Conservation (phyloP, 2,329 filamentous ascomycete genomes). For the Chrysosporium keratinophilum region DNA sequence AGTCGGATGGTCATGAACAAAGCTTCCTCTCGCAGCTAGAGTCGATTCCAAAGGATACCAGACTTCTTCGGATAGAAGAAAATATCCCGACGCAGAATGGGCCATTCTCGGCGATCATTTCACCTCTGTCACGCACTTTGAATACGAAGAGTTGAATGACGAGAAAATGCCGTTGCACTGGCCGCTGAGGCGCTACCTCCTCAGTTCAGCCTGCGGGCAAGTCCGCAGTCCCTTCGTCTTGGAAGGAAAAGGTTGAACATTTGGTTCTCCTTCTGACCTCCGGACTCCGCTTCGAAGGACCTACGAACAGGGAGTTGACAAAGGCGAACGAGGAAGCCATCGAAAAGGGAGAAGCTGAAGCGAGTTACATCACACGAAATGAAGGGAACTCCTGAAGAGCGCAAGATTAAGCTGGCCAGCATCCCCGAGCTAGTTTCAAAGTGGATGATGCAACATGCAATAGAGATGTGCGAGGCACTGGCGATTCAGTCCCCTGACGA, state of each 20-base stretch:
- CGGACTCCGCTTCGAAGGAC: slow-evolving; percentile 21
- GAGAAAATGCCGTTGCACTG: slow-evolving; percentile 21
- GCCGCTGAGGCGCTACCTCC: slow-evolving; percentile 18
- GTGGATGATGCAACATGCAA: slow-evolving; percentile 14
- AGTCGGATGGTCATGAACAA: not conserved
- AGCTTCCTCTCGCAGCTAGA: slow-evolving; percentile 15
- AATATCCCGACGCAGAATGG: slow-evolving; percentile 21
- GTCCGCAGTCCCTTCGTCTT: slow-evolving; percentile 17
- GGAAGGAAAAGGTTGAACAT: slow-evolving; percentile 19
- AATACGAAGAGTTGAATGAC: slow-evolving; percentile 22
- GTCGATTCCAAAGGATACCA: slow-evolving; percentile 15
- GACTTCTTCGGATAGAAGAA: slow-evolving; percentile 16
- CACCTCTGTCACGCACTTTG: slow-evolving; percentile 16
- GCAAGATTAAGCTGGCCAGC: slow-evolving; percentile 15
- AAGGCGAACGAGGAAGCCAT: slow-evolving; percentile 15
- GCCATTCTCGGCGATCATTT: slow-evolving; percentile 21
- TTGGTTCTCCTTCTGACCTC: slow-evolving; percentile 18
- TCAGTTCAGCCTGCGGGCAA: slow-evolving; percentile 16
- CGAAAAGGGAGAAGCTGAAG: slow-evolving; percentile 16
- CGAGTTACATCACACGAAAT: slow-evolving; percentile 5
- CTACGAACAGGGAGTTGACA: slow-evolving; percentile 15
- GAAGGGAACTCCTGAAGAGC: not conserved
- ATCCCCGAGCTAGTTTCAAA: slow-evolving; percentile 15
- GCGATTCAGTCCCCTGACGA: no score
- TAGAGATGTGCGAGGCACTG: not conserved